Evolutionary conservation across 768 basidiomycete species (phyloP).

Genomic region (Leucocoprinus sp.): DNA sequence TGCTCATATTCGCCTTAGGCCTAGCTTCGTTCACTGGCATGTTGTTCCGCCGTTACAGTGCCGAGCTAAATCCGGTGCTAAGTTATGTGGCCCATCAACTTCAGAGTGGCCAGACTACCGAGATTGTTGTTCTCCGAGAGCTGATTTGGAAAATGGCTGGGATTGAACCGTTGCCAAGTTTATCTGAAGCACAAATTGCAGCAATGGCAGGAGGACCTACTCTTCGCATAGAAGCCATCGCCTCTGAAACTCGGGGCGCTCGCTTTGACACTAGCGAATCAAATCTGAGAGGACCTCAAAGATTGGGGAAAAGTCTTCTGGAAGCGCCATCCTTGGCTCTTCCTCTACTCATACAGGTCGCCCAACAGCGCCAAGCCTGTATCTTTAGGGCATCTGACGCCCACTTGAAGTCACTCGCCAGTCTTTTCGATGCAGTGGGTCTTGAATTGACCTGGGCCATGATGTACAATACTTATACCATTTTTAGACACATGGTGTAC

Average conservation of each 20-base stretch:
- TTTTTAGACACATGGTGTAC: slow-evolving; percentile 77
- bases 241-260: slow-evolving; percentile 71
- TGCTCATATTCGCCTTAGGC: slow-evolving; percentile 37
- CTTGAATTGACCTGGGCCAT: slow-evolving; percentile 6
- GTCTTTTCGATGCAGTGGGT: slow-evolving; percentile 84
- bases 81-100: slow-evolving; percentile 91
- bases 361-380: slow-evolving; percentile 84
- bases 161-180: slow-evolving; percentile 81
- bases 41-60: slow-evolving; percentile 80
- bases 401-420: slow-evolving; percentile 79
- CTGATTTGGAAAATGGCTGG: slow-evolving; percentile 94
- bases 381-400: slow-evolving; percentile 67
- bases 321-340: slow-evolving; percentile 65
- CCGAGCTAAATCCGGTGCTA: slow-evolving; percentile 76
- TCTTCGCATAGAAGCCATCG: slow-evolving; percentile 81
- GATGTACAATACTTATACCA: slow-evolving; percentile 13
- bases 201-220: slow-evolving; percentile 90
- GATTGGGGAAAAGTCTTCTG: slow-evolving; percentile 57
- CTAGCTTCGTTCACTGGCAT: slow-evolving; percentile 90
- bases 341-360: slow-evolving; percentile 85
- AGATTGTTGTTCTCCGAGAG: slow-evolving; percentile 87
- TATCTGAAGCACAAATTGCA: slow-evolving; percentile 80
- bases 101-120: slow-evolving; percentile 71
- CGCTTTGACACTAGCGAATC: slow-evolving; percentile 60
- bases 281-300: slow-evolving; percentile 53